Conservation (phyloP, 495 filamentous ascomycete genomes). For the Hyaloscypha hepaticicola region DNA sequence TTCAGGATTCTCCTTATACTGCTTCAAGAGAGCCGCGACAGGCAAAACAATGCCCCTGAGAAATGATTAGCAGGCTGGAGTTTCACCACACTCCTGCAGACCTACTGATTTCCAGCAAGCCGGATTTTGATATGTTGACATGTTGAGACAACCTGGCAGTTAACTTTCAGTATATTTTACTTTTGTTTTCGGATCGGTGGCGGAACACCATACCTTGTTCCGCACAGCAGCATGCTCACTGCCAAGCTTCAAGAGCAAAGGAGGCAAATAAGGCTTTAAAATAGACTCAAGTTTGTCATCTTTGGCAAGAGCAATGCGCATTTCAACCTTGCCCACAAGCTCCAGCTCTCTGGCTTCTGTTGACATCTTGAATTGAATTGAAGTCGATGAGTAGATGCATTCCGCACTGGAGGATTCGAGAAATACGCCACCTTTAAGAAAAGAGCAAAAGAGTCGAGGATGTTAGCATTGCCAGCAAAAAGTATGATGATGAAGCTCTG, state of each 20-base stretch:
- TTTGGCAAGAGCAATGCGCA: slow-evolving; percentile 76
- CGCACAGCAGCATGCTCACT: slow-evolving; percentile 79
- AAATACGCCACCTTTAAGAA: neutral
- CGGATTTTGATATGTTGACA: slow-evolving; percentile 81
- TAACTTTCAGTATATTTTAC: neutral
- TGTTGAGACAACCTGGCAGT: slow-evolving; percentile 57
- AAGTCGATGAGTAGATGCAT: neutral
- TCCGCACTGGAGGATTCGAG: neutral
- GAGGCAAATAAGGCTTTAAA: slow-evolving; percentile 74
- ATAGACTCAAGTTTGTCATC: slow-evolving; percentile 78
- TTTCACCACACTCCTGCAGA: slow-evolving; percentile 7
- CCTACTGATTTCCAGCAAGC: slow-evolving; percentile 48
- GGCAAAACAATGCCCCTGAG: slow-evolving; percentile 69
- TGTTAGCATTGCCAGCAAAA: neutral
- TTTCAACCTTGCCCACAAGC: slow-evolving; percentile 86
- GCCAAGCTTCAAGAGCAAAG: slow-evolving; percentile 78
- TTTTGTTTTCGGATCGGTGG: slow-evolving; percentile 4
- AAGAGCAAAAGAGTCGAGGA: neutral
- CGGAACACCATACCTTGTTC: slow-evolving; percentile 64
- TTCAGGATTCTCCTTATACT: slow-evolving; percentile 76
- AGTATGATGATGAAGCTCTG: slow-evolving; percentile 12
- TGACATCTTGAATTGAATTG: slow-evolving; percentile 11
- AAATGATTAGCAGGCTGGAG: slow-evolving; percentile 15
- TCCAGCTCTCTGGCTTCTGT: slow-evolving; percentile 71
- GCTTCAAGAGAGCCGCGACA: slow-evolving; percentile 76